Evolutionary conservation across 495 filamentous ascomycete genomes (phyloP), one percentile per base, ranked within the genome.

Genomic region (Penicillium pulvis): DNA sequence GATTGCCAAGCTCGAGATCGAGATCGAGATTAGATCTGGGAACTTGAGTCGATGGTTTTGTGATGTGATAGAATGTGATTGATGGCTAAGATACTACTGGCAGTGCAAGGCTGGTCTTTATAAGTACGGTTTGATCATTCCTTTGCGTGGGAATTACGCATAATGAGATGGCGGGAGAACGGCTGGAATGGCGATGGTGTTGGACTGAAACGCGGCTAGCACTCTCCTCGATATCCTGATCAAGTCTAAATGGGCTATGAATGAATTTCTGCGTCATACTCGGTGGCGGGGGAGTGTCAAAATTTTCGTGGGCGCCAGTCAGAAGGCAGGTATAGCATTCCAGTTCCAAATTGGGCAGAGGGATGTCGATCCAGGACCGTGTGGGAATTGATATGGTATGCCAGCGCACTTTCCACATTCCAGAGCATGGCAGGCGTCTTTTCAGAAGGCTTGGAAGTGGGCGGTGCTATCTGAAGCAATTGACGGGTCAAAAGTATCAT

Each of bases 121-220:
- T 67, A 66, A 28, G 28, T 55, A 41, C 30, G 5, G n/a, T 7
- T 10, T 44, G 28, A 14, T 39, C 55, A 62, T 66, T 59, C 55
- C 58, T 58, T 17, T 26, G 42, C 12, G 19, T 35, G 26, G n/a
- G 45, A 46, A 46, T 55, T 43, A 47, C 14, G 44, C 9, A 35
- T 63, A 59, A 56, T 60, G 17, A 42, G 58, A 68, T 64, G 67
- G 67, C 67, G 45, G 65, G 43, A 57, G n/a, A 68, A 60, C 63
- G 62, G 42, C 47, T 53, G 54, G 49, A 62, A 65, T 61, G 61
- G 50, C 28, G 19, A 45, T 62, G 42, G 54, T 50, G 46, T 45
- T 49, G 42, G 53, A 24, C 4, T 66, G 62, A 68, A 64, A 58
- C 67, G 51, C 48, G 51, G 11, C 11, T 53, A 28, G 44, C 61